Evolutionary conservation across 2,329 filamentous ascomycete genomes (phyloP).

Genomic region (Colletotrichum aenigma): DNA sequence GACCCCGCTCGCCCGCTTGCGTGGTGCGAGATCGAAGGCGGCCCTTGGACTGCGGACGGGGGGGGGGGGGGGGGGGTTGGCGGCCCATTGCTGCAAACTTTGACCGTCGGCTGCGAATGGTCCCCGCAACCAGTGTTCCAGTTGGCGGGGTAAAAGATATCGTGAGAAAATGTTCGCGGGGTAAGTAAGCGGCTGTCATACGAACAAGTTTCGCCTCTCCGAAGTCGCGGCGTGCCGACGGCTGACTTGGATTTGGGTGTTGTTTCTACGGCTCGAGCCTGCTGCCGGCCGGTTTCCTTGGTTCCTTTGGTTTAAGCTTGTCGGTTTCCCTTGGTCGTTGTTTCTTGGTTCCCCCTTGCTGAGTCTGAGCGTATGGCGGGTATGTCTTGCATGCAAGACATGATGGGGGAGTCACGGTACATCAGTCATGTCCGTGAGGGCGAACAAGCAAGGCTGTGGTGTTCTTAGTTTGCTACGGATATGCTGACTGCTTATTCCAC

Average conservation of each 20-base stretch:
- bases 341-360: neutral
- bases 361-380: neutral
- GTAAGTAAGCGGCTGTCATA: neutral
- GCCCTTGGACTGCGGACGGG: neutral
- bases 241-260: neutral
- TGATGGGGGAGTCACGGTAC: neutral
- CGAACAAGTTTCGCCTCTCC: neutral
- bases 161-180: neutral
- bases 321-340: neutral
- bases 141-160: slow-evolving; percentile 9
- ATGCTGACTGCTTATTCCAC: slow-evolving; percentile 23
- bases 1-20: neutral
- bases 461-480: neutral
- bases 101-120: neutral
- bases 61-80: too few species aligned
- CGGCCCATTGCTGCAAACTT: neutral
- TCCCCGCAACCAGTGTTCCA: slow-evolving; percentile 7
- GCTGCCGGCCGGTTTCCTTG: neutral
- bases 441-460: neutral
- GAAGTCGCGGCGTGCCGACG: neutral
- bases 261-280: neutral
- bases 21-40: neutral
- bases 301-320: neutral
- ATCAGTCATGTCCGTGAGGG: neutral
- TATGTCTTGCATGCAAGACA: neutral